Evolutionary conservation across 129 eudicot genomes (phyloP), one percentile per base, ranked within the genome.

Genomic region (Chrysanthemum lavandulifolium): DNA sequence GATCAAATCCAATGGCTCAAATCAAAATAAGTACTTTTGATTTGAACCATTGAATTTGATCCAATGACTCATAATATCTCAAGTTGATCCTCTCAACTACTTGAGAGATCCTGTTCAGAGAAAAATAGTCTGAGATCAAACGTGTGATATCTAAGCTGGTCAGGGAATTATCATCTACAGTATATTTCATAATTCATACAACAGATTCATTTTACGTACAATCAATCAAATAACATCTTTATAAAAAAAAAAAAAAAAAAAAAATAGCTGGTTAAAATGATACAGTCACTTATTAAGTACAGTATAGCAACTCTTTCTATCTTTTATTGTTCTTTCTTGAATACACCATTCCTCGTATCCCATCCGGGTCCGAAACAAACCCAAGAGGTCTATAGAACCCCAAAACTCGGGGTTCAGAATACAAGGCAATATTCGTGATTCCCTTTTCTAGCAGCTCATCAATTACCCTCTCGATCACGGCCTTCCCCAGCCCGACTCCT

Each of bases 331-430:
- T 85, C 62, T 87, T 87, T 76, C 84, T 87, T 0, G 91, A 87
- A 55, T 85, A 90, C 59, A 90, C 97, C 95, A 90, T 90, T 9
- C 97, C 97, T 4, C 89, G 86, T 72, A 90, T 87, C 83, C 95
- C 97, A 63, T 90, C 91, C 72, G 95, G 97, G 68, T 90, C 95
- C 75, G 91, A 84, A 48, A 90, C 89, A 78, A 90, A 90, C 19
- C 97, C 97, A 71, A 90, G 72, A 9, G 97, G 95, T 50, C 95
- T 73, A 73, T 90, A 90, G 70, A 87, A 90, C 19, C 95, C 97
- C 52, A 90, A 69, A 6, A 90, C 98, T 33, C 97, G 85, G 74
- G 98, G 97, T 89, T 94, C 97, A 81, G 98, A 94, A 79, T 90
- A 94, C 78, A 94, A 52, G 2, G 97, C 98, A 59, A 94, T 90